Percentiles rank a stretch among this genome's conserved stretches.
Evolutionary conservation across 495 filamentous ascomycete species (phyloP).

Genomic region (Zalerion maritima): DNA sequence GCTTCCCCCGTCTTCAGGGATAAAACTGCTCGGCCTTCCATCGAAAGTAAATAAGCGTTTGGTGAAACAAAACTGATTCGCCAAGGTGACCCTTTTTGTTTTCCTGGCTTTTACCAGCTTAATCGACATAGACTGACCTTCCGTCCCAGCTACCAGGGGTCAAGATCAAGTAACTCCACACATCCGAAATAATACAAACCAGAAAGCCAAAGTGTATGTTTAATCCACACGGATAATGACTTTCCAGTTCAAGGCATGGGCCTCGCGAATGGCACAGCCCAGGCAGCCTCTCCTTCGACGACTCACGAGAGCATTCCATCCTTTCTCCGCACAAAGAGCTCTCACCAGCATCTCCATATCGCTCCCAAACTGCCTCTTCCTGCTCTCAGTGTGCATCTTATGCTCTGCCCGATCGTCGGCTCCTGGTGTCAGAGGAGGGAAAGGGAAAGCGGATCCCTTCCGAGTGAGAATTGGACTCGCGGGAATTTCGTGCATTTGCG

Average conservation of each 20-base stretch:
- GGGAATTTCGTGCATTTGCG: conserved; percentile 20
- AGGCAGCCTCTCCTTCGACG: conserved; percentile 48
- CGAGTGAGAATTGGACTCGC: conserved; percentile 20
- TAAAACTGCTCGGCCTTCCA: no score
- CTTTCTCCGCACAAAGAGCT: conserved; percentile 54
- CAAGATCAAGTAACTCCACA: no score
- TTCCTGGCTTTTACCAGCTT: no score
- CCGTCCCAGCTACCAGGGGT: no score
- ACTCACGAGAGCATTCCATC: conserved; percentile 54
- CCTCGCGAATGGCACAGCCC: conserved; percentile 55
- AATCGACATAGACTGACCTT: no score
- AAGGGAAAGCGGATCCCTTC: conserved; percentile 4
- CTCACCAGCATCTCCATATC: conserved; percentile 50
- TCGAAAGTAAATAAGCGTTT: no score
- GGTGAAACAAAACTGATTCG: no score
- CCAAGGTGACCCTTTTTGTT: no score
- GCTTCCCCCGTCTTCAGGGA: no score
- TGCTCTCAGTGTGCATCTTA: conserved; percentile 36
- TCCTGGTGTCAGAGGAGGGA: conserved; percentile 13
- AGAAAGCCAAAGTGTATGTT: no score
- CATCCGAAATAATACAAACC: no score
- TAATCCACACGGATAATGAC: conserved; percentile 48
- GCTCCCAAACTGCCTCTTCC: conserved; percentile 34
- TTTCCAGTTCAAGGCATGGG: conserved; percentile 47
- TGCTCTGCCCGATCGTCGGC: conserved; percentile 15